Evolutionary conservation across 805 yeast genomes (phyloP), one percentile per base, ranked within the genome.

Genomic region (Cyberlindnera meyerae): DNA sequence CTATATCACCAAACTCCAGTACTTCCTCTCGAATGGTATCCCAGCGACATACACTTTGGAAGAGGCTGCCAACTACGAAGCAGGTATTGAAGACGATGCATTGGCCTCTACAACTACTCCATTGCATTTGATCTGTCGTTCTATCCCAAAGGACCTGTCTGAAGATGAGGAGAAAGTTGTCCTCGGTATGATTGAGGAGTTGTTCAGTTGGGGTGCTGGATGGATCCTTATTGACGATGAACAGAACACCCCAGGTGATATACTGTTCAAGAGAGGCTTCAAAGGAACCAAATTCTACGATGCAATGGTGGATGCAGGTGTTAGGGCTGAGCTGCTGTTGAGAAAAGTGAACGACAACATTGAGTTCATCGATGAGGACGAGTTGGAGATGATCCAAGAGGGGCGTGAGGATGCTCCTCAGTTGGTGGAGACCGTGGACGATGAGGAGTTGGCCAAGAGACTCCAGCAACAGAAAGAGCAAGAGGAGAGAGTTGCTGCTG

Each of bases 141-240:
- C 74, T 29, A 49, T 81, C 11, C 70, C 72, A 0, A 17, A 25
- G 3, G 73, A 75, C 42, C 40, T 60, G 2, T 51, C 61, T 0
- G 39, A 41, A 5, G 67, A 60, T 0, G 82, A 76, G 37, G 66
- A 68, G 37, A 45, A 55, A 1, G 65, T 75, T 1, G 70, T 79
- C 1, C 40, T 62, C 22, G 57, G 61, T 11, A 69, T 89, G 77
- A 77, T 86, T 40, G 74, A 75, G 20, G 70, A 66, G 15, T 59
- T 89, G 40, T 80, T 89, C 46, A 77, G 84, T 52, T 82, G 77
- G 55, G 97, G 97, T 20, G 96, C 95, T 0, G 95, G 94, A 8
- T 89, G 97, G 97, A 80, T 82, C 58, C 68, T 84, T 48, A 65
- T 78, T 3, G 94, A 88, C 56, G 71, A 67, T 40, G 73, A 79